Evolutionary conservation across 306 rosid species (phyloP).

Genomic region (Vachellia collinsii): DNA sequence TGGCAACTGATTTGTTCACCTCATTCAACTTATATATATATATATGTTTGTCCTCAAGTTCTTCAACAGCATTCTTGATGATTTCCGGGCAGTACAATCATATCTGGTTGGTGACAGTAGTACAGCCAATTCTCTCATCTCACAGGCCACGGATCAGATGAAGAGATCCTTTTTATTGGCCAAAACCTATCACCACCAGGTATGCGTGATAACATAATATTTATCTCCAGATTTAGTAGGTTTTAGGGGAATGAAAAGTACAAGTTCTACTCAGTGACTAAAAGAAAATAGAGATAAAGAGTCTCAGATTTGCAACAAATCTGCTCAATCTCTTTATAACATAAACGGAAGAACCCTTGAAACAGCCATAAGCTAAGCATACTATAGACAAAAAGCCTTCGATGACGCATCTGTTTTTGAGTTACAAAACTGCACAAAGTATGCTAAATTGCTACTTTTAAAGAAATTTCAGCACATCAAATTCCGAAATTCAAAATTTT

Average conservation of each 20-base stretch:
- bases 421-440: background rate
- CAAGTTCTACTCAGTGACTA: background rate
- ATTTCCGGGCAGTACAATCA: slow-evolving; percentile 49
- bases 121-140: slow-evolving; percentile 43
- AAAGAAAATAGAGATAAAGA: background rate
- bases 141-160: slow-evolving; percentile 56
- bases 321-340: background rate
- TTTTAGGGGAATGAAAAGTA: background rate
- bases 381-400: background rate
- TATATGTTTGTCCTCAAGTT: slow-evolving; percentile 50
- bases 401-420: background rate
- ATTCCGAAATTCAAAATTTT: slow-evolving; percentile 12
- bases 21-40: slow-evolving; percentile 26
- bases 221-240: slow-evolving; percentile 20
- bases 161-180: slow-evolving; percentile 47
- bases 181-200: slow-evolving; percentile 82
- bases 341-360: background rate
- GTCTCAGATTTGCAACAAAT: background rate
- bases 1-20: slow-evolving; percentile 5
- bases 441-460: background rate
- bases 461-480: slow-evolving; percentile 8
- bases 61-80: slow-evolving; percentile 46
- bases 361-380: background rate
- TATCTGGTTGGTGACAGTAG: slow-evolving; percentile 44
- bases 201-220: slow-evolving; percentile 36